These are phyloP conservation scores for Talaromyces sp. DNA, from an alignment of 2,329 filamentous ascomycete species.

Conservation along the genomic window DNA sequence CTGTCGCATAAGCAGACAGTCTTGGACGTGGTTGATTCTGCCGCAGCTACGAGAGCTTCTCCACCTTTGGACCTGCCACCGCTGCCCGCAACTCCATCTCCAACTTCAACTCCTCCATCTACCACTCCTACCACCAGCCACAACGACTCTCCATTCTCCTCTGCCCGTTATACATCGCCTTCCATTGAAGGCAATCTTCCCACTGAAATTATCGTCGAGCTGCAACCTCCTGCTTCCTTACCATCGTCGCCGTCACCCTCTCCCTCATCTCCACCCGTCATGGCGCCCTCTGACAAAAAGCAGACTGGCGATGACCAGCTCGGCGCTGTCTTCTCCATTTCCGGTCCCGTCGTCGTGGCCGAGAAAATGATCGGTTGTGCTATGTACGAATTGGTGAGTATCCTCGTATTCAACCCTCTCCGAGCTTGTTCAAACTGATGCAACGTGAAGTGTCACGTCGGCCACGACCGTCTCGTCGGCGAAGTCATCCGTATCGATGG, in stretches of 20 bases:
- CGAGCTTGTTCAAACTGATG: background rate
- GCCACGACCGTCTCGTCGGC: slow-evolving; percentile 84
- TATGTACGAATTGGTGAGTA: slow-evolving; percentile 93
- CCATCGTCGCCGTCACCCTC: background rate
- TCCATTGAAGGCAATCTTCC: background rate
- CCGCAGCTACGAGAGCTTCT: slow-evolving; percentile 24
- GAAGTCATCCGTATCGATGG: slow-evolving; percentile 97
- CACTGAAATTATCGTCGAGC: slow-evolving; percentile 1
- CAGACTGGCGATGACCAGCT: slow-evolving; percentile 51
- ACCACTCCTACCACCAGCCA: background rate
- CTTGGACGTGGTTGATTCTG: slow-evolving; percentile 6
- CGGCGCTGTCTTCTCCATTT: slow-evolving; percentile 67
- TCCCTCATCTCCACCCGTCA: slow-evolving; percentile 24
- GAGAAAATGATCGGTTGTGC: slow-evolving; percentile 98
- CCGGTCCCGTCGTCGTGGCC: slow-evolving; percentile 86
- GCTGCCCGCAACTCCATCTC: slow-evolving; percentile 31
- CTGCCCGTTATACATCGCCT: background rate
- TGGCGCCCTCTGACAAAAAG: slow-evolving; percentile 43
- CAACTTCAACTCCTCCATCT: slow-evolving; percentile 15
- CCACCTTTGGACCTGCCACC: slow-evolving; percentile 41
- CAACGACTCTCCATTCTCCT: background rate
- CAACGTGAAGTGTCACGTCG: slow-evolving; percentile 70
- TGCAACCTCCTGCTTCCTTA: background rate
- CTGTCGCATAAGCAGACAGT: slow-evolving; percentile 34
- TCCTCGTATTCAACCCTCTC: slow-evolving; percentile 1